A percentile compares a stretch with the other conserved stretches of the same genome.
phyloP scores from a whole-genome alignment of 2,329 filamentous ascomycete species.

The Parastagonospora nodorum region DNA sequence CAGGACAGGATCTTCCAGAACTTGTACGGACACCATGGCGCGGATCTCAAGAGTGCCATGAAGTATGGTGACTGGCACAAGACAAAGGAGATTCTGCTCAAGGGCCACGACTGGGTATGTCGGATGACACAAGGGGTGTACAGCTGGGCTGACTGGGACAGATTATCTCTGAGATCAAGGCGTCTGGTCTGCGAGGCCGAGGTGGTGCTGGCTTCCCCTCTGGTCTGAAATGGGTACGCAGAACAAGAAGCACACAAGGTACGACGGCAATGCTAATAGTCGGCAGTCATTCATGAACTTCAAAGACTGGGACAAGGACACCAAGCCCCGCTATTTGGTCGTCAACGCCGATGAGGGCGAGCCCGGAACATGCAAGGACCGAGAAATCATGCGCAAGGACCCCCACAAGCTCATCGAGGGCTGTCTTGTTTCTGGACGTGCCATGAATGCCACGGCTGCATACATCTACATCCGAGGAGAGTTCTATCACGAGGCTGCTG shows the following conservation, averaged over 20 bases:
- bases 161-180: conserved; percentile 98
- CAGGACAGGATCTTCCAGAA: conserved; percentile 99
- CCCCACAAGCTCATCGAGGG: conserved; percentile 98
- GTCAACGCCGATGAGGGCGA: conserved; percentile 99
- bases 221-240: conserved; percentile 92
- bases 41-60: conserved; percentile 90
- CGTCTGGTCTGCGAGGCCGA: conserved; percentile 91
- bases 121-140: background rate
- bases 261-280: conserved; percentile 22
- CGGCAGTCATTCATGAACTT: conserved; percentile 98
- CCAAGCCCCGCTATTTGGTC: conserved; percentile 91
- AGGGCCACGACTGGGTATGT: conserved; percentile 88
- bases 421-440: conserved; percentile 91
- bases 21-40: conserved; percentile 89
- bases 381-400: conserved; percentile 99
- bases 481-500: conserved; percentile 93
- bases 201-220: conserved; percentile 98
- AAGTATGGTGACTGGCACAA: conserved; percentile 99
- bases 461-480: conserved; percentile 99
- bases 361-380: conserved; percentile 98
- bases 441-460: conserved; percentile 98
- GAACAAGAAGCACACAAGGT: background rate
- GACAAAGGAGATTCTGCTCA: conserved; percentile 96
- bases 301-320: conserved; percentile 99
- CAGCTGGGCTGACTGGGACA: conserved; percentile 39